Evolutionary conservation across 129 eudicot genomes (phyloP).

Genomic region (Tanacetum coccineum): DNA sequence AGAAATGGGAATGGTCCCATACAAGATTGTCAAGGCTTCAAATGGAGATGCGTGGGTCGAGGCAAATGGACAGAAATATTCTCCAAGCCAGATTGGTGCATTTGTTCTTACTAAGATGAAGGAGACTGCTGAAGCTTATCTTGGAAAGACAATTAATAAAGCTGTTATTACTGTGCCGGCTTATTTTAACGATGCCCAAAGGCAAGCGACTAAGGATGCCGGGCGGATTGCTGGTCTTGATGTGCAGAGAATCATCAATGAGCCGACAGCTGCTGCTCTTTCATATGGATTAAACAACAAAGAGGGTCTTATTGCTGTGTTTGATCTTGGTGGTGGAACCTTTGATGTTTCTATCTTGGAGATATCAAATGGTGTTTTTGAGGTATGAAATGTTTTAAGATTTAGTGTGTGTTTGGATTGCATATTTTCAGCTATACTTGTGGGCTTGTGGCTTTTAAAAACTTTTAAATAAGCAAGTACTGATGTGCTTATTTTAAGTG

Average conservation of each 20-base stretch:
- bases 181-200: conserved; percentile 86
- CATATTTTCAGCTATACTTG: too few species aligned
- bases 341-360: conserved; percentile 86
- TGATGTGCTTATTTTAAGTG: too few species aligned
- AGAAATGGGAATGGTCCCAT: conserved; percentile 87
- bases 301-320: conserved; percentile 87
- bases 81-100: conserved; percentile 94
- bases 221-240: conserved; percentile 88
- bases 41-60: conserved; percentile 98
- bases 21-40: conserved; percentile 71
- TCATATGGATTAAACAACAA: conserved; percentile 80
- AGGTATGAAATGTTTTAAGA: conserved; percentile 37
- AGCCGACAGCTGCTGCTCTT: conserved; percentile 93
- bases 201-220: conserved; percentile 94
- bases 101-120: conserved; percentile 81
- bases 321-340: conserved; percentile 96
- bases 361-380: conserved; percentile 88
- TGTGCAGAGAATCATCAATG: conserved; percentile 82
- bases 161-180: conserved; percentile 92
- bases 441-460: too few species aligned
- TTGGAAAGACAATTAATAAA: conserved; percentile 65
- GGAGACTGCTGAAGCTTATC: conserved; percentile 91
- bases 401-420: background rate
- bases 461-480: too few species aligned
- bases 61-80: conserved; percentile 76